Evolutionary conservation across 345 rosid species (phyloP), one percentile per base, ranked within the genome.

Genomic region (Acer negundo): DNA sequence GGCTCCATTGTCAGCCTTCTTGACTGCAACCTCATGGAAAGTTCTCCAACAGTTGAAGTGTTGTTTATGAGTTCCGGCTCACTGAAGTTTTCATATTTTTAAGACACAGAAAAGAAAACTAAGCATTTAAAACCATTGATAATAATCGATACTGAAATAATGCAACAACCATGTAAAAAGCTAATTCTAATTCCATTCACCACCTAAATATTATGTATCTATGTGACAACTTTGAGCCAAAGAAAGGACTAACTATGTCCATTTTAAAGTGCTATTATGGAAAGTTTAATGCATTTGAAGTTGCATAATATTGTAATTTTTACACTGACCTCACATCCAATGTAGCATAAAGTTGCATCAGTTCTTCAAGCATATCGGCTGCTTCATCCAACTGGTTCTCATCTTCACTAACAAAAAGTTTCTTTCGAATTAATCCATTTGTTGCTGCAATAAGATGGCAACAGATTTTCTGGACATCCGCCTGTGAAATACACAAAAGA

Each of bases 281-380:
- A 47, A 47, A 47, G 53, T 47, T 47, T 2, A 49, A 15, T 15
- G 55, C 55, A 49, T 49, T 15, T 15, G 17, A 53, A 53, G n/a
- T 53, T 53, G 64, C 64, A 20, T 10, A 22, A 22, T 12, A n/a
- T 7, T 2, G 64, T 2, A 59, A 6, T 59, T n/a, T 65, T 69
- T 62, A 74, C 42, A 75, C 82, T 61, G 16, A 75, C 82, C 80
- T 75, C 22, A 23, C 11, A 13, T 75, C 72, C 9, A 78, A 47
- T 71, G 71, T 66, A 49, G 71, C 59, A 62, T 6, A 9, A 8
- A 82, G 75, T 72, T 67, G 66, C 72, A 62, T 75, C 72, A 79
- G 7, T 70, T 82, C 79, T 10, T 65, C 51, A 9, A 82, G 74
- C 63, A 65, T 17, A 40, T 2, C 10, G 1, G 19, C 28, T 12